phyloP scores from a whole-genome alignment of 2,329 filamentous ascomycete species.

The Apiospora marii region DNA sequence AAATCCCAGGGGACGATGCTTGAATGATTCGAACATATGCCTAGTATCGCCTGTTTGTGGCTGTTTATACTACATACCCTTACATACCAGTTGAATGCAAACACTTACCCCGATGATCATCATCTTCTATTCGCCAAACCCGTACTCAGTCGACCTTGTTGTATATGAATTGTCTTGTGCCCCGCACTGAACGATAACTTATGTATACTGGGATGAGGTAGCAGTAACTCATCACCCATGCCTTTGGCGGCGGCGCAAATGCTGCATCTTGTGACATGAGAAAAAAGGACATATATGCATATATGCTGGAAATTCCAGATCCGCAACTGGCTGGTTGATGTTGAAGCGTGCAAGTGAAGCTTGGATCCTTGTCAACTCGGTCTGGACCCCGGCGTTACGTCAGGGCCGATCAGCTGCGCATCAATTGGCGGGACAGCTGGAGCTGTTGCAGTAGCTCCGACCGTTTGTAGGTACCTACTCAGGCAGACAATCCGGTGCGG shows the following conservation, averaged over 20 bases:
- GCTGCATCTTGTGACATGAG: not conserved
- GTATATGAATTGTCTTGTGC: not conserved
- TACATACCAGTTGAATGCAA: conserved; percentile 33
- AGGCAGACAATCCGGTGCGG: conserved; percentile 1
- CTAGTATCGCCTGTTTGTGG: conserved; percentile 37
- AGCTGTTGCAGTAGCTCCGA: conserved; percentile 6
- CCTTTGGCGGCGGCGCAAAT: not conserved
- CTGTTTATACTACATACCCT: conserved; percentile 52
- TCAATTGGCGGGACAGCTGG: conserved; percentile 12
- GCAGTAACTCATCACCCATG: not conserved
- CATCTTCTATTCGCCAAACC: not conserved
- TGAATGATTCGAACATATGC: not conserved
- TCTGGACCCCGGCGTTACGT: conserved; percentile 18
- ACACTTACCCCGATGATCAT: not conserved
- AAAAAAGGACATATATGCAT: not conserved
- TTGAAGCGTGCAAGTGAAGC: not conserved
- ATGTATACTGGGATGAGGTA: not conserved
- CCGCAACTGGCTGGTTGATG: not conserved
- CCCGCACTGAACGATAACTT: not conserved
- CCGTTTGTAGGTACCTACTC: not conserved
- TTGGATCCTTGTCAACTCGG: not conserved
- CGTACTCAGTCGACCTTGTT: not conserved
- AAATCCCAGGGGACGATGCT: not conserved
- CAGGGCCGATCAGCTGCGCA: conserved; percentile 20
- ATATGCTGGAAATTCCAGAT: not conserved